These are phyloP conservation scores for Neonectria sp. DNA, from an alignment of 2,329 filamentous ascomycete genomes.

Conservation along the genomic window DNA sequence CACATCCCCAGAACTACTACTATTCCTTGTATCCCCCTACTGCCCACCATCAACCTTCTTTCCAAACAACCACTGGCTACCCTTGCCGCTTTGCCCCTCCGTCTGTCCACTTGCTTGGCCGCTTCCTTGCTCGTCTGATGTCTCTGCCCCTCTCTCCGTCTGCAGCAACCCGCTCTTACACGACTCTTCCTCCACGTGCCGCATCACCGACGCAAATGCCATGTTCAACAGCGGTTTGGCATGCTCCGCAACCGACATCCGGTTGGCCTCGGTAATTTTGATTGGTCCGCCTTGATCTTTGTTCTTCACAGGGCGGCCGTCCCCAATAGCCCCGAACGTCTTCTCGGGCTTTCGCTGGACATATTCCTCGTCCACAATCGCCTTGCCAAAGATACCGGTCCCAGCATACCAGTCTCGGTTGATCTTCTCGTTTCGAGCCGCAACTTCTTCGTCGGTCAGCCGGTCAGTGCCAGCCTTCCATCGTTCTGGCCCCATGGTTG, in stretches of 20 bases:
- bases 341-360: slow-evolving; percentile 45
- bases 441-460: slow-evolving; percentile 43
- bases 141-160: slow-evolving; percentile 7
- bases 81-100: slow-evolving; percentile 16
- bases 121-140: neutral
- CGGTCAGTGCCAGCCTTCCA: slow-evolving; percentile 39
- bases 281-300: slow-evolving; percentile 49
- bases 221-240: slow-evolving; percentile 60
- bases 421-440: slow-evolving; percentile 48
- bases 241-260: slow-evolving; percentile 56
- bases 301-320: slow-evolving; percentile 50
- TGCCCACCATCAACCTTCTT: slow-evolving; percentile 28
- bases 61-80: slow-evolving; percentile 35
- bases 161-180: slow-evolving; percentile 21
- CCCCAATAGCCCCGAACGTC: slow-evolving; percentile 56
- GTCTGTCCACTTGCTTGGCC: slow-evolving; percentile 6
- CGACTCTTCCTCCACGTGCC: slow-evolving; percentile 38
- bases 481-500: slow-evolving; percentile 14
- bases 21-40: slow-evolving; percentile 25
- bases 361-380: slow-evolving; percentile 51
- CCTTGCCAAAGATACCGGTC: slow-evolving; percentile 53
- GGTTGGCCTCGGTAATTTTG: slow-evolving; percentile 56
- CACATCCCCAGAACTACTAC: slow-evolving; percentile 33
- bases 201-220: slow-evolving; percentile 53
- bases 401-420: slow-evolving; percentile 59